These are phyloP conservation scores for Jacaranda copaia DNA, from an alignment of 257 asterid species.

Conservation along the genomic window DNA sequence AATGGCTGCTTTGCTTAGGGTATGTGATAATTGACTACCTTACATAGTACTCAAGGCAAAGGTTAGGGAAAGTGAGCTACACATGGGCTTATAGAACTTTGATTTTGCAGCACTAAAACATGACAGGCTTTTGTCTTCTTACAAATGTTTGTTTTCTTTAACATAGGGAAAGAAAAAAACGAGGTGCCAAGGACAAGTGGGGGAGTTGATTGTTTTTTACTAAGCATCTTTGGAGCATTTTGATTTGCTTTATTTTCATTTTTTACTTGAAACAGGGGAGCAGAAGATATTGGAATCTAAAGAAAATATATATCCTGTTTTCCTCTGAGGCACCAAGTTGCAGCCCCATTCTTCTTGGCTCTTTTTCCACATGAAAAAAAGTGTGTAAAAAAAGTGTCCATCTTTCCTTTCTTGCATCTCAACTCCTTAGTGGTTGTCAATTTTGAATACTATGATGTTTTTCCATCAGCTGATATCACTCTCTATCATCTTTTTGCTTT, in stretches of 20 bases:
- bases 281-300: slow-evolving; percentile 55
- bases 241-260: slow-evolving; percentile 37
- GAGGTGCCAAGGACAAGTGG: slow-evolving; percentile 37
- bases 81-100: slow-evolving; percentile 36
- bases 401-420: slow-evolving; percentile 11
- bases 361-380: slow-evolving; percentile 44
- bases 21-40: slow-evolving; percentile 11
- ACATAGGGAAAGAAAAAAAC: not conserved
- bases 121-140: slow-evolving; percentile 47
- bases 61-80: slow-evolving; percentile 32
- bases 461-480: slow-evolving; percentile 28
- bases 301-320: slow-evolving; percentile 37
- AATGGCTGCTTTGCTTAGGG: slow-evolving; percentile 26
- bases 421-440: slow-evolving; percentile 37
- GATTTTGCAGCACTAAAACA: slow-evolving; percentile 42
- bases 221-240: slow-evolving; percentile 40
- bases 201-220: slow-evolving; percentile 47
- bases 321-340: slow-evolving; percentile 45
- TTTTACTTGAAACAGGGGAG: slow-evolving; percentile 44
- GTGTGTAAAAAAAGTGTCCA: slow-evolving; percentile 13
- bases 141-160: slow-evolving; percentile 38
- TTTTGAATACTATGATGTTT: slow-evolving; percentile 35
- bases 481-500: slow-evolving; percentile 18
- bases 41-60: slow-evolving; percentile 39
- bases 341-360: slow-evolving; percentile 42